Evolutionary conservation across 495 filamentous ascomycete species (phyloP), one percentile per base, ranked within the genome.

Genomic region (Penicillium verhagenii): DNA sequence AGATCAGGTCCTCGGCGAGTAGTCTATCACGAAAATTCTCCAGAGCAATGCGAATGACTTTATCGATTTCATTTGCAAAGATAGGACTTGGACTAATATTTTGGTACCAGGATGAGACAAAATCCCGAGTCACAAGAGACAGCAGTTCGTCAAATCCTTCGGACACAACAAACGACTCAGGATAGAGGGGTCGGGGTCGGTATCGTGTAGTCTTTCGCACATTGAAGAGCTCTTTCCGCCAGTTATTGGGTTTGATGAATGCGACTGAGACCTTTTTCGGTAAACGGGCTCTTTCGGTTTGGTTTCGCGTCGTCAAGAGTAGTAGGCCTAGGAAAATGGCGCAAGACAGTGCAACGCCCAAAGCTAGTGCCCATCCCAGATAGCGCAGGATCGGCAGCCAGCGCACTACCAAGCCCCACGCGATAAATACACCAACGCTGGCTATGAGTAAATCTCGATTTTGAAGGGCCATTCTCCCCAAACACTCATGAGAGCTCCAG

Each of bases 1-100:
- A 90, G 43, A 92, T 85, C 19, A 96, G 64, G 69, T 99, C 95
- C 52, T 90, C 72, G 11, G 79, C 75, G 38, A 86, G 73, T 14
- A 96, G 64, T 53, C 88, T 79, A 59, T 90, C 86, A 43, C 82
- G 79, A 38, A 97, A 74, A 44, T 79, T 82, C 35, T 76, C 75
- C 43, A 97, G 72, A n/a, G 90, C 90, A 56, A 79, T 75, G 39
- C 94, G 84, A 53, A 96, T 81, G 2, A 84, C 77, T 49, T 80
- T 83, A 67, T 97, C 94, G 35, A 96, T 85, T 71, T 96, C 89
- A 63, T 94, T 86, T 31, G 82, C 68, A 62, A 99, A 97, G 3
- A 77, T 80, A 1, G 86, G 86, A 63, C 87, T 90, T 37, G 79
- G 81, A 68, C 88, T 96, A 68, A 99, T 96, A 59, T 83, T 82